Conservation (phyloP, 495 filamentous ascomycete species). For the Penicillium crystallinum region DNA sequence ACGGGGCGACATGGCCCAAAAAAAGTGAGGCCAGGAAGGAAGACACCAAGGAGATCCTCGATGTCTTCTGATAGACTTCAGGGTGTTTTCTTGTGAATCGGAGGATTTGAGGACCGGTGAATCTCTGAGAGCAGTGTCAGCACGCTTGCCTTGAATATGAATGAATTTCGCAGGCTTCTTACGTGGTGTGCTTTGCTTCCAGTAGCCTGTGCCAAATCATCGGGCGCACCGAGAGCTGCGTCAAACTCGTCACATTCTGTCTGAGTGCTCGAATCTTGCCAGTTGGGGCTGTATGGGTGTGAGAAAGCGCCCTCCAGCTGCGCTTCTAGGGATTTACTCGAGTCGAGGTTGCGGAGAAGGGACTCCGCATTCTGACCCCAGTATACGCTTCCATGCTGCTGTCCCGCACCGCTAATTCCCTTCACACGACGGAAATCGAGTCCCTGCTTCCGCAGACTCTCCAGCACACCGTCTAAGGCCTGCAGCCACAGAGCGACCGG, state of each 20-base stretch:
- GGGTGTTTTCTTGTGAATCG: constrained; percentile 77
- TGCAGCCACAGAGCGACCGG: constrained; percentile 94
- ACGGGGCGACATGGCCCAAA: constrained; percentile 75
- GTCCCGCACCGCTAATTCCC: constrained; percentile 86
- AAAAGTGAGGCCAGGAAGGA: constrained; percentile 93
- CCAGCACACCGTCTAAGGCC: constrained; percentile 77
- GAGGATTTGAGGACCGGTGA: constrained; percentile 96
- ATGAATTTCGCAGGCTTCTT: constrained; percentile 25
- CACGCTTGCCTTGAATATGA: neutral
- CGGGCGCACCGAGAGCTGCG: constrained; percentile 55
- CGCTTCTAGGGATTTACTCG: constrained; percentile 55
- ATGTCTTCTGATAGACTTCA: constrained; percentile 70
- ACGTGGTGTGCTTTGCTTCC: constrained; percentile 95
- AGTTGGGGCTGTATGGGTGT: constrained; percentile 87
- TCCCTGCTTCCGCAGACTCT: constrained; percentile 62
- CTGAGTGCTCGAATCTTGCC: constrained; percentile 96
- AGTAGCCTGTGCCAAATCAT: constrained; percentile 68
- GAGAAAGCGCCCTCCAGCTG: constrained; percentile 75
- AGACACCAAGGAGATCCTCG: constrained; percentile 86
- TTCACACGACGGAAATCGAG: constrained; percentile 72
- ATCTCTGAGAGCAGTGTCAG: constrained; percentile 59
- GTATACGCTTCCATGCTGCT: constrained; percentile 95
- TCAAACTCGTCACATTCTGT: constrained; percentile 87
- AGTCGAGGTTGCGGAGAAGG: constrained; percentile 56
- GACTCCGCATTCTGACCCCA: constrained; percentile 72